Evolutionary conservation across 2,329 filamentous ascomycete genomes (phyloP), one percentile per base, ranked within the genome.

Genomic region (Fusarium subglutinans): DNA sequence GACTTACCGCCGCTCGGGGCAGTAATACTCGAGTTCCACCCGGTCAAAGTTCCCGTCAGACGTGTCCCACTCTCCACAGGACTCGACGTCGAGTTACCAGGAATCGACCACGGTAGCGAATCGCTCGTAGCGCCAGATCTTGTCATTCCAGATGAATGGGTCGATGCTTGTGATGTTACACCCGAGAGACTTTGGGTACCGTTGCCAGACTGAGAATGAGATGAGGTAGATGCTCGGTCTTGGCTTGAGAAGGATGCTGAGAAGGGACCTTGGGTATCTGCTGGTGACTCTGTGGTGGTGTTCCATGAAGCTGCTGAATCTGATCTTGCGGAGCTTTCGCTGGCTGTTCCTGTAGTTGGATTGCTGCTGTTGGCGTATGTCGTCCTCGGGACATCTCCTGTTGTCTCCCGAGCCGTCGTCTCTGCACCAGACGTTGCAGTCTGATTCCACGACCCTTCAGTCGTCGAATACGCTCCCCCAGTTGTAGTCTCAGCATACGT

Each of bases 21-120:
- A 41, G 62, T 51, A n/a, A 69, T 26, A 30, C 72, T 74, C 37
- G 72, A 74, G 62, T 73, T 75, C 64, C 72, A 69, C 12, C 63
- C 43, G 14, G 47, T 40, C 33, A 62, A 71, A 11, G 26, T 58
- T 17, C 33, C 63, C 8, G 72, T 72, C 3, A 48, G 63, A 72
- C 54, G 59, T 69, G 70, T 72, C 10, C 33, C 40, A 57, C 72
- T 66, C 30, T 40, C 40, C 22, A 22, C 55, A 55, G 45, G 43
- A 54, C 60, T 62, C 33, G 44, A 69, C 15, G 72, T 70, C n/a
- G 48, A 57, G 43, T 63, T 73, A 18, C 69, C 57, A 10, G 72
- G 53, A 55, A 73, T 24, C 44, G 69, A 35, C 60, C 69, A 70
- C 8, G 38, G 69, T 20, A 69, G 60, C 45, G 64, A 74, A 28